Evolutionary conservation across 2,329 filamentous ascomycete genomes (phyloP).

Genomic region (Sporothrix humicola): DNA sequence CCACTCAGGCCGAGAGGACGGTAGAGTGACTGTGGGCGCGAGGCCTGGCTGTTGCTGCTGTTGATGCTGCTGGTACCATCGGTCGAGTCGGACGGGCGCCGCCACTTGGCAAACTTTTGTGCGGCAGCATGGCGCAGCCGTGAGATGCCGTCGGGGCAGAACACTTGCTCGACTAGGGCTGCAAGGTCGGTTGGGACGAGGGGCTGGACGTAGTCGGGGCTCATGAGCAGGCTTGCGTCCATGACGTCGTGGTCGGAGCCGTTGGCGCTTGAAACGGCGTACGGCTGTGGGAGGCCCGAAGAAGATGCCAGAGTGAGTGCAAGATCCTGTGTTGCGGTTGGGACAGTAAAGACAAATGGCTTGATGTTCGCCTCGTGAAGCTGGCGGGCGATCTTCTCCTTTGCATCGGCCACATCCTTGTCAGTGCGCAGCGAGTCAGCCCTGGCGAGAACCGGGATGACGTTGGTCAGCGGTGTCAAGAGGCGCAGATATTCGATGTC

Average conservation of each 20-base stretch:
- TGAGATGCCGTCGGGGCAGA: constrained; percentile 76
- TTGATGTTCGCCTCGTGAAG: constrained; percentile 64
- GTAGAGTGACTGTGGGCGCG: constrained; percentile 39
- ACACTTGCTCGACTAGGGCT: constrained; percentile 72
- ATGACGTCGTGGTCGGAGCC: constrained; percentile 78
- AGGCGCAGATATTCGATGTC: constrained; percentile 76
- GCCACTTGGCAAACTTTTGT: constrained; percentile 79
- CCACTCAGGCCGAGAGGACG: constrained; percentile 23
- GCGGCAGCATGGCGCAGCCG: constrained; percentile 84
- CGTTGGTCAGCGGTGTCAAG: constrained; percentile 76
- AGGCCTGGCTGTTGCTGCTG: constrained; percentile 32
- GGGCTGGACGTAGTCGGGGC: constrained; percentile 84
- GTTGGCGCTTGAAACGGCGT: constrained; percentile 76
- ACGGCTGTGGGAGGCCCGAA: constrained; percentile 54
- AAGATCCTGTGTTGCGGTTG: constrained; percentile 40
- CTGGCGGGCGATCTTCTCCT: constrained; percentile 62
- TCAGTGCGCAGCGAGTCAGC: constrained; percentile 68
- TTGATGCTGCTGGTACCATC: constrained; percentile 27
- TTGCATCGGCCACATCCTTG: constrained; percentile 63
- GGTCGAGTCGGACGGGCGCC: constrained; percentile 43
- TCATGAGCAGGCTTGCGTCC: constrained; percentile 94
- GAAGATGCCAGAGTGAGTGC: background rate
- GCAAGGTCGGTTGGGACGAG: constrained; percentile 76
- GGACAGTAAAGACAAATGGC: constrained; percentile 69
- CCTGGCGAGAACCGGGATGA: constrained; percentile 81